Conservation (phyloP, 2,329 filamentous ascomycete species). For the Exserohilum turcica region DNA sequence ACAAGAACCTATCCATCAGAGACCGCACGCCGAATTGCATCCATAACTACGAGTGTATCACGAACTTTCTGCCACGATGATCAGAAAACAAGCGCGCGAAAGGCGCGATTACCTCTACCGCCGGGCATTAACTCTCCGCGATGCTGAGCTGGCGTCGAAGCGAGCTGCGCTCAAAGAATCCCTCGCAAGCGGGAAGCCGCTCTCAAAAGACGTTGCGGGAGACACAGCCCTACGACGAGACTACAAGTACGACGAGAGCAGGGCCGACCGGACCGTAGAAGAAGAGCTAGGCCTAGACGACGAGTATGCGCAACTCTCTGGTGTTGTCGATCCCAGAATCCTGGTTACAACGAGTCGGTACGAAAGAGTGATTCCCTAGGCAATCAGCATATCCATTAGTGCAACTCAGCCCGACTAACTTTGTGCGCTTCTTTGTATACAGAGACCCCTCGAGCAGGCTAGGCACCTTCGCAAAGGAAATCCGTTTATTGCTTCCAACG, state of each 20-base stretch:
- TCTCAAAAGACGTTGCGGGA: constrained; percentile 81
- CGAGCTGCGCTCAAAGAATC: constrained; percentile 84
- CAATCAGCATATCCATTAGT: not conserved
- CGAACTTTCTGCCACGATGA: constrained; percentile 21
- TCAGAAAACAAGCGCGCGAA: constrained; percentile 69
- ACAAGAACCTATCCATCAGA: not conserved
- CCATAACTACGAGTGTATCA: not conserved
- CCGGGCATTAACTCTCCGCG: constrained; percentile 73
- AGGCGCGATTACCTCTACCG: constrained; percentile 81
- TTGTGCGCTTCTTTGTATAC: no score
- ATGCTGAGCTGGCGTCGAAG: constrained; percentile 93
- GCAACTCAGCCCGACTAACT: constrained; percentile 47
- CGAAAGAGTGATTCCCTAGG: not conserved
- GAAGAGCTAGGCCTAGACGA: constrained; percentile 80
- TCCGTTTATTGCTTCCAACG: constrained; percentile 81
- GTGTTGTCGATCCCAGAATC: constrained; percentile 85
- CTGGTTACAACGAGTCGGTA: constrained; percentile 79
- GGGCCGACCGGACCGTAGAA: constrained; percentile 67
- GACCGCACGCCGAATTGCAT: not conserved
- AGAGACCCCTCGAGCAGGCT: constrained; percentile 58
- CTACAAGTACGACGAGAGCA: constrained; percentile 91
- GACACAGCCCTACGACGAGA: constrained; percentile 84
- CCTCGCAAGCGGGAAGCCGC: constrained; percentile 84
- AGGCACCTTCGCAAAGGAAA: constrained; percentile 90
- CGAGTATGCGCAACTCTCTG: constrained; percentile 89